Conservation (phyloP, 1,139 yeast species). For the Yamadazyma sp. region DNA sequence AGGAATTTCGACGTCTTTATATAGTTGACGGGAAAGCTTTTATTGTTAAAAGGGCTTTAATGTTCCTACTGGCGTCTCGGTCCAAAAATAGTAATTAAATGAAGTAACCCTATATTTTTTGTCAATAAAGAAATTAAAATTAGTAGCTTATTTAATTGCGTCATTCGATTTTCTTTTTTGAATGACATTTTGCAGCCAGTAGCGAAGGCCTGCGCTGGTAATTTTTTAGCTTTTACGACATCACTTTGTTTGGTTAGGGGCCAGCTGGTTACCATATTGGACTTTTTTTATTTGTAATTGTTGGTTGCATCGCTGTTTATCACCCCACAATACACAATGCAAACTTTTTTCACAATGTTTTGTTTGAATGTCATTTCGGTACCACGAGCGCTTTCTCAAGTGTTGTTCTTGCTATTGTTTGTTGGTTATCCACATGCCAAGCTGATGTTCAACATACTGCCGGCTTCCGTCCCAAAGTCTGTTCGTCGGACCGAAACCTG, state of each 20-base stretch:
- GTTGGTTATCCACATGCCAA: no score
- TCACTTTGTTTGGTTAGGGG: not conserved
- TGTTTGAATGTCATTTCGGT: no score
- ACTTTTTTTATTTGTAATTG: not conserved
- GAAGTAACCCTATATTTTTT: not conserved
- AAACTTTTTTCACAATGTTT: no score
- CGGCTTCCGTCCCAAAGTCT: no score
- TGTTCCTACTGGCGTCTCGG: no score
- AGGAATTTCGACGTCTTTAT: constrained; percentile 3
- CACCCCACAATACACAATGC: no score
- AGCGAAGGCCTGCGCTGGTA: not conserved
- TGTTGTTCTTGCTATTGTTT: no score
- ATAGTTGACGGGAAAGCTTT: not conserved
- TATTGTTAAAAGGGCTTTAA: no score
- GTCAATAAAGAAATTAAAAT: not conserved
- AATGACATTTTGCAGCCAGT: not conserved
- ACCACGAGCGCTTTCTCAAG: no score
- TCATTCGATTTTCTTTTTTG: not conserved
- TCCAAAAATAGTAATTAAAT: constrained; percentile 1
- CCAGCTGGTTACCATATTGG: not conserved
- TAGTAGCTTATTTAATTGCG: not conserved
- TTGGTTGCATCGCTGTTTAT: not conserved
- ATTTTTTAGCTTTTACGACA: not conserved
- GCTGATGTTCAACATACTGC: no score
- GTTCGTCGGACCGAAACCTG: no score